Conservation (phyloP, 139 green algal species). For the Dunaliella primolecta region DNA sequence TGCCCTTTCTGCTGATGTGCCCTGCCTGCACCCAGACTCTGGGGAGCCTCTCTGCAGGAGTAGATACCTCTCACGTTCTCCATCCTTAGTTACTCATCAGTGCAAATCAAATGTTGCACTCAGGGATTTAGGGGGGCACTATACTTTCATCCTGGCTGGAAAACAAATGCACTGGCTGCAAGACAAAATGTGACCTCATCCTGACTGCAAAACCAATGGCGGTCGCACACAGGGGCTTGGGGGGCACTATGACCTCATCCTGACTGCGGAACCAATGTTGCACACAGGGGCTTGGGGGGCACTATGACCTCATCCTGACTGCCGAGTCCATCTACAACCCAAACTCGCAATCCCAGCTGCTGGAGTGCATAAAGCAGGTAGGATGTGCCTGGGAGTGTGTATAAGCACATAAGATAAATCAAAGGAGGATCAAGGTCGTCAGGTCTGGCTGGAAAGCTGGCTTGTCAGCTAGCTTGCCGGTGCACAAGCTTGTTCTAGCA, state of each 20-base stretch:
- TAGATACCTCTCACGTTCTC: no score
- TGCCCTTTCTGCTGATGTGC: no score
- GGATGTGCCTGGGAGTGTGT: background rate
- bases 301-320: slow-evolving; percentile 80
- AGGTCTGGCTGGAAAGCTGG: background rate
- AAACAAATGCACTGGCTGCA: slow-evolving; percentile 25
- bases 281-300: slow-evolving; percentile 26
- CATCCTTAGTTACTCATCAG: no score
- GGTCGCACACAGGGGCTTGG: slow-evolving; percentile 29
- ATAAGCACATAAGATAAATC: no score
- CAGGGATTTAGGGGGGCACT: no score
- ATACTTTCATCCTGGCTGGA: no score
- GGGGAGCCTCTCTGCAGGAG: no score
- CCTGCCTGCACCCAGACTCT: no score
- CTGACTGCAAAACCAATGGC: no score
- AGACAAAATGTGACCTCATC: slow-evolving; percentile 71
- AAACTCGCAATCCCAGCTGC: slow-evolving; percentile 48
- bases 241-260: slow-evolving; percentile 72
- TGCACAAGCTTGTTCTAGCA: no score
- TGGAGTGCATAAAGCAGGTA: slow-evolving; percentile 71
- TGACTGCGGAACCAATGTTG: slow-evolving; percentile 82
- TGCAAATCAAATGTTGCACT: no score
- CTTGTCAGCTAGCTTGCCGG: background rate
- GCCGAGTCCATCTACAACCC: slow-evolving; percentile 82
- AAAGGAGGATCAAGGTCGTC: no score